phyloP scores from a whole-genome alignment of 495 filamentous ascomycete species.

The Pseudotulostoma volvatum region DNA sequence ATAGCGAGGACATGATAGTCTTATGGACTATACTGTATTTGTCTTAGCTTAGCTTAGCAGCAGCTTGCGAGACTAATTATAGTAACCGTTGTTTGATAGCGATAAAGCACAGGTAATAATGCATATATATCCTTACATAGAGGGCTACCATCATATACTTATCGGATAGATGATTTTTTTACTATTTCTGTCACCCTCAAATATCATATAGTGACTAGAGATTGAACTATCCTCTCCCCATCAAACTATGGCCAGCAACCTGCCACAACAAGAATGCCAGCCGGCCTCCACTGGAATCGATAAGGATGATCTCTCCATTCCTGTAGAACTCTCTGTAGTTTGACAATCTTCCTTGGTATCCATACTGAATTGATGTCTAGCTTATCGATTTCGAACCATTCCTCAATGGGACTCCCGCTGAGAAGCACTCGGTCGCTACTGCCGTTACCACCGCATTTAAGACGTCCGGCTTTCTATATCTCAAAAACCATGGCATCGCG shows the following conservation, averaged over 20 bases:
- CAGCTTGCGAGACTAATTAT: too few relatives aligned
- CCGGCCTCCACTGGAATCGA: slow-evolving; percentile 38
- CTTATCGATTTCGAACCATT: slow-evolving; percentile 77
- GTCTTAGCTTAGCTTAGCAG: too few relatives aligned
- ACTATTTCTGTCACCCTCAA: too few relatives aligned
- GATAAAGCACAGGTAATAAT: too few relatives aligned
- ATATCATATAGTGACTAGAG: too few relatives aligned
- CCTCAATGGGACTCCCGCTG: slow-evolving; percentile 41
- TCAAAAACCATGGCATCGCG: slow-evolving; percentile 60
- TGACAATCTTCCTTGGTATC: background rate
- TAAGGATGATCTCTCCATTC: slow-evolving; percentile 51
- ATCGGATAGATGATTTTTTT: too few relatives aligned
- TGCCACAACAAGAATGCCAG: background rate
- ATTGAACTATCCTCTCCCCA: too few relatives aligned
- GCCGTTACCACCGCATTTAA: slow-evolving; percentile 68
- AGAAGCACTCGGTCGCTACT: slow-evolving; percentile 48
- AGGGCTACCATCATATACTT: too few relatives aligned
- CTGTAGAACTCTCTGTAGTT: slow-evolving; percentile 29
- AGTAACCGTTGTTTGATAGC: too few relatives aligned
- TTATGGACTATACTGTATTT: too few relatives aligned
- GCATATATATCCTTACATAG: too few relatives aligned
- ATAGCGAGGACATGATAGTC: too few relatives aligned
- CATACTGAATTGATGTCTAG: slow-evolving; percentile 23
- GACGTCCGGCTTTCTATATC: slow-evolving; percentile 78
- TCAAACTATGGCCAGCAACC: background rate